Evolutionary conservation across 1,284 basidiomycete genomes (phyloP).

Genomic region (Ganoderma multipileum): DNA sequence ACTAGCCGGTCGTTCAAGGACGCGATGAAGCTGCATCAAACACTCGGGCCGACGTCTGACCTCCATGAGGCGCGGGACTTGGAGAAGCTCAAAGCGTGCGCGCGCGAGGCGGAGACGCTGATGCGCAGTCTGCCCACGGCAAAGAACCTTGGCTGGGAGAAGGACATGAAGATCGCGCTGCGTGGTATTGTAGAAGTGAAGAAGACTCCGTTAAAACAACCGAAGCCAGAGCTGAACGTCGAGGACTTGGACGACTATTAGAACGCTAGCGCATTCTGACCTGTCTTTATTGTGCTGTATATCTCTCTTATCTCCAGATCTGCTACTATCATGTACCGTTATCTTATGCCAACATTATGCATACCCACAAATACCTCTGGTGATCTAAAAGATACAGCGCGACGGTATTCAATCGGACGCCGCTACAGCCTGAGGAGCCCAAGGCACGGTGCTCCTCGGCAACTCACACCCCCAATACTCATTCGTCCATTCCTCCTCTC

Average conservation of each 20-base stretch:
- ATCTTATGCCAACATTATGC: background rate
- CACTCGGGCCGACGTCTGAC: conserved; percentile 27
- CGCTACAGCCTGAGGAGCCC: background rate
- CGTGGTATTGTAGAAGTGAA: conserved; percentile 33
- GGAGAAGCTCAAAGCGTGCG: conserved; percentile 24
- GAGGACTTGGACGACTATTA: conserved; percentile 20
- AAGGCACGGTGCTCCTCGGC: background rate
- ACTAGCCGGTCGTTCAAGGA: conserved; percentile 27
- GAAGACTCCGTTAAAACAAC: conserved; percentile 11
- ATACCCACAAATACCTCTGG: conserved; percentile 27
- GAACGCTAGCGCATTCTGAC: no score
- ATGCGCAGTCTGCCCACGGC: conserved; percentile 25
- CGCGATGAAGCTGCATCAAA: conserved; percentile 23
- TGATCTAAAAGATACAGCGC: no score
- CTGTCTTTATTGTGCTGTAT: background rate
- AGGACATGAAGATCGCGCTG: conserved; percentile 36
- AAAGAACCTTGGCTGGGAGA: conserved; percentile 28
- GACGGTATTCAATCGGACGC: background rate
- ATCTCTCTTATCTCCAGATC: background rate
- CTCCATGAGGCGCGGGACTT: conserved; percentile 33
- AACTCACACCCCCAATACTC: background rate
- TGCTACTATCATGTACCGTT: background rate
- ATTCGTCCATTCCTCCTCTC: background rate
- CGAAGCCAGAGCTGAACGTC: conserved; percentile 31
- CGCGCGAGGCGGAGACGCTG: conserved; percentile 25